phyloP scores from a whole-genome alignment of 768 basidiomycete species.

The Kwoniella sp. region DNA sequence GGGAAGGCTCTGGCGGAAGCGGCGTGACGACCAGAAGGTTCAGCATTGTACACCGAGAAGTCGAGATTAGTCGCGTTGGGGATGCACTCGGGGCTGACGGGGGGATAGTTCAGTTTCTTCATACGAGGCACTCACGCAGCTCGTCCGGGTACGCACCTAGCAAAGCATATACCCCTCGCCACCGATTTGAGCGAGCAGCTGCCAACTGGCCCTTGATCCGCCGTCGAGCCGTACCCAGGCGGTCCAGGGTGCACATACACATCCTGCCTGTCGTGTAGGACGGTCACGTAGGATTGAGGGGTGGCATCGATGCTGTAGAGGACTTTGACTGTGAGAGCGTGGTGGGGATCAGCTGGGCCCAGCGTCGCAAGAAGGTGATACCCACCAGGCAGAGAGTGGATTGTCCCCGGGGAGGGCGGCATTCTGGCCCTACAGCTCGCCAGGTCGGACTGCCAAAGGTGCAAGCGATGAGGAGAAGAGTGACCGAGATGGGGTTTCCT shows the following conservation, averaged over 20 bases:
- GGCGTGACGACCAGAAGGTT: slow-evolving; percentile 19
- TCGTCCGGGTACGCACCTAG: slow-evolving; percentile 33
- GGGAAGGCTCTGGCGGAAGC: slow-evolving; percentile 16
- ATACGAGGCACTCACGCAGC: too few relatives aligned
- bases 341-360: not conserved
- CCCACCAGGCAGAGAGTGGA: slow-evolving; percentile 39
- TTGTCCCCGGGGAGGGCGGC: slow-evolving; percentile 40
- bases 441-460: too few relatives aligned
- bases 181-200: slow-evolving; percentile 36
- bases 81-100: slow-evolving; percentile 40
- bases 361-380: not conserved
- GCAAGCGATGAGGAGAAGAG: too few relatives aligned
- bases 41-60: slow-evolving; percentile 43
- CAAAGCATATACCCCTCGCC: slow-evolving; percentile 39
- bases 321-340: slow-evolving; percentile 33
- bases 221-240: not conserved
- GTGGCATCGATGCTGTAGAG: slow-evolving; percentile 34
- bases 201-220: slow-evolving; percentile 13
- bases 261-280: slow-evolving; percentile 31
- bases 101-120: too few relatives aligned
- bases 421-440: too few relatives aligned
- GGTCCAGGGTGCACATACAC: slow-evolving; percentile 37
- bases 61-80: slow-evolving; percentile 30
- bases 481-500: too few relatives aligned
- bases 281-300: slow-evolving; percentile 37